Conservation (phyloP, 148 eudicot genomes). For the Camellia japonica region DNA sequence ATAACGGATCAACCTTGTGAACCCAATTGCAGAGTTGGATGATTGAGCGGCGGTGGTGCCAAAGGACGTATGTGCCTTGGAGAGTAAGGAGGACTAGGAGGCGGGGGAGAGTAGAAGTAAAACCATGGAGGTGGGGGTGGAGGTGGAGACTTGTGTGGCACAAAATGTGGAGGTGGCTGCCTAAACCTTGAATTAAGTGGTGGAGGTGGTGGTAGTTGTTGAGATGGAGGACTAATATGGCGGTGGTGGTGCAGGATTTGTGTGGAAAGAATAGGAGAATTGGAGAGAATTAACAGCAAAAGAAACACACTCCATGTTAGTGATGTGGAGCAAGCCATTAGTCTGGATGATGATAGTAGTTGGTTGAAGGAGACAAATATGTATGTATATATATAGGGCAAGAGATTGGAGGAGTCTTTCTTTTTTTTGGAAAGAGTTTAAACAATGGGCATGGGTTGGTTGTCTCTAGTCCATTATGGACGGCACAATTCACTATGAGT, state of each 20-base stretch:
- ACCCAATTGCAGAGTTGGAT: not conserved
- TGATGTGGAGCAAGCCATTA: constrained; percentile 2
- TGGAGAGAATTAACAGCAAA: constrained; percentile 3
- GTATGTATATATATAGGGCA: not conserved
- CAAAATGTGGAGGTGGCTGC: not conserved
- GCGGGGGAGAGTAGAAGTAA: constrained; percentile 30
- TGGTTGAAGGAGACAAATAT: not conserved
- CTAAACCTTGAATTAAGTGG: not conserved
- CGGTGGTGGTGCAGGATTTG: not conserved
- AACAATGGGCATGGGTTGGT: too few species aligned
- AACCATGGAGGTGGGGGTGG: constrained; percentile 31
- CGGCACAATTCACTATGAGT: too few species aligned
- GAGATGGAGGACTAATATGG: not conserved
- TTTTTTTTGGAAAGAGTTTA: too few species aligned
- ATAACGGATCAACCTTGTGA: not conserved
- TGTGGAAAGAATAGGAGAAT: not conserved
- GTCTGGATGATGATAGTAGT: too few species aligned
- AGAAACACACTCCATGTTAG: not conserved
- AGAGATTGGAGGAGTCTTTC: not conserved
- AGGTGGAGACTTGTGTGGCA: constrained; percentile 9
- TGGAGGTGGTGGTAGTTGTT: not conserved
- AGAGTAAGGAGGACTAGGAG: constrained; percentile 19
- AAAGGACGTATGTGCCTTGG: not conserved
- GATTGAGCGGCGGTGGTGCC: not conserved
- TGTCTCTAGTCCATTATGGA: too few species aligned